Evolutionary conservation across 2,329 filamentous ascomycete species (phyloP).

Genomic region (Esteya vermicola): DNA sequence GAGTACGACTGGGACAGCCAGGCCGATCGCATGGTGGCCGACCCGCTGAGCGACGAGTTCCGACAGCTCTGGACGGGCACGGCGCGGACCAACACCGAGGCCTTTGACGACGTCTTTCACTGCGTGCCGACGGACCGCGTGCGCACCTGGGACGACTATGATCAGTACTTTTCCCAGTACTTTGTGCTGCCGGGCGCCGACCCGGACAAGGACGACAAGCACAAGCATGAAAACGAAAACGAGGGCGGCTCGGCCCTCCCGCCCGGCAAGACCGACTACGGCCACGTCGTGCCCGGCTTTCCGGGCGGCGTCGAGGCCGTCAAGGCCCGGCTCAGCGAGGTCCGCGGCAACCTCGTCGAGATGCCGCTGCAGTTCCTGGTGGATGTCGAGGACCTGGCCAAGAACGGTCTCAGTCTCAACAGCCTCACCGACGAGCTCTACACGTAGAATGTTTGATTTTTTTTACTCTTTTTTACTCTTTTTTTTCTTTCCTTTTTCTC

Average conservation of each 20-base stretch:
- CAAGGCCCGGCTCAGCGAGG: constrained; percentile 48
- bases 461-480: not conserved
- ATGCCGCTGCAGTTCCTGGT: constrained; percentile 85
- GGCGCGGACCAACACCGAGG: constrained; percentile 64
- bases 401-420: constrained; percentile 63
- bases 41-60: constrained; percentile 59
- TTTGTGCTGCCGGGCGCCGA: constrained; percentile 42
- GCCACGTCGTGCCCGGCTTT: constrained; percentile 76
- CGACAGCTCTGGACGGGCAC: constrained; percentile 57
- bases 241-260: not conserved
- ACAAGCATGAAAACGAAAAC: too few species aligned
- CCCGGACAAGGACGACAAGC: not conserved
- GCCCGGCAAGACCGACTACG: constrained; percentile 59
- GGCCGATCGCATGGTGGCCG: constrained; percentile 53
- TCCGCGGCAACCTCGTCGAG: constrained; percentile 64
- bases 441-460: constrained; percentile 26
- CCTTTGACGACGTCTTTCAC: constrained; percentile 73
- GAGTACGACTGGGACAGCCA: constrained; percentile 57
- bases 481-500: too few species aligned
- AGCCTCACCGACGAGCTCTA: constrained; percentile 59
- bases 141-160: constrained; percentile 58
- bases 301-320: constrained; percentile 57
- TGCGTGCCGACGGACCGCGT: constrained; percentile 56
- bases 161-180: constrained; percentile 52
- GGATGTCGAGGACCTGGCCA: constrained; percentile 69